Evolutionary conservation across 2,329 filamentous ascomycete genomes (phyloP).

Genomic region (Colletotrichum orchidophilum): DNA sequence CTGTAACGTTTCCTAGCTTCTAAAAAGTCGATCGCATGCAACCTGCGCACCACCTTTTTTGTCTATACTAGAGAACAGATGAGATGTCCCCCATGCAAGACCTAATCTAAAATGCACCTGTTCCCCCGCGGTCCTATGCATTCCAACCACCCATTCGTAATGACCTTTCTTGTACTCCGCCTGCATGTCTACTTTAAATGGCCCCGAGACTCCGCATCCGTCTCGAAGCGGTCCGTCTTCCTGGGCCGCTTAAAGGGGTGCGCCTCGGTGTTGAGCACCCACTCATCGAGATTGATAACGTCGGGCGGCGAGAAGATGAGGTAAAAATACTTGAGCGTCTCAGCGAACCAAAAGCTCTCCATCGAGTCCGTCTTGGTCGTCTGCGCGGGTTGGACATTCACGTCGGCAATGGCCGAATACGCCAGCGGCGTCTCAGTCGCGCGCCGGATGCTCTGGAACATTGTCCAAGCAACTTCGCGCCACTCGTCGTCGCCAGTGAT

Average conservation of each 20-base stretch:
- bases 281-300: slow-evolving; percentile 74
- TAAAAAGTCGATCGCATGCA: no score
- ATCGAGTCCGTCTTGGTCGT: slow-evolving; percentile 35
- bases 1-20: no score
- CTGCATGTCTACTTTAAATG: neutral
- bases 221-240: slow-evolving; percentile 27
- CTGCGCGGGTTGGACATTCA: slow-evolving; percentile 19
- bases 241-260: slow-evolving; percentile 55
- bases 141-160: neutral
- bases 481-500: slow-evolving; percentile 56
- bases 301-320: slow-evolving; percentile 73
- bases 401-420: slow-evolving; percentile 49
- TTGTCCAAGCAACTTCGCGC: slow-evolving; percentile 57
- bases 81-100: no score
- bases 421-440: slow-evolving; percentile 55
- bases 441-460: slow-evolving; percentile 55
- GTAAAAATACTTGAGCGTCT: slow-evolving; percentile 84
- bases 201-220: slow-evolving; percentile 13
- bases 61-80: no score
- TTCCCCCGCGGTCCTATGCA: neutral
- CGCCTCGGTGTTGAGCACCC: slow-evolving; percentile 70
- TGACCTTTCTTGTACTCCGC: no score
- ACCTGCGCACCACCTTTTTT: no score
- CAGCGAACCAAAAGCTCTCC: slow-evolving; percentile 75
- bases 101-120: neutral